A percentile compares a stretch with the other conserved stretches of the same genome.
Evolutionary conservation across 23 red algal genomes (phyloP).

Genomic region (Chondrus crispus): DNA sequence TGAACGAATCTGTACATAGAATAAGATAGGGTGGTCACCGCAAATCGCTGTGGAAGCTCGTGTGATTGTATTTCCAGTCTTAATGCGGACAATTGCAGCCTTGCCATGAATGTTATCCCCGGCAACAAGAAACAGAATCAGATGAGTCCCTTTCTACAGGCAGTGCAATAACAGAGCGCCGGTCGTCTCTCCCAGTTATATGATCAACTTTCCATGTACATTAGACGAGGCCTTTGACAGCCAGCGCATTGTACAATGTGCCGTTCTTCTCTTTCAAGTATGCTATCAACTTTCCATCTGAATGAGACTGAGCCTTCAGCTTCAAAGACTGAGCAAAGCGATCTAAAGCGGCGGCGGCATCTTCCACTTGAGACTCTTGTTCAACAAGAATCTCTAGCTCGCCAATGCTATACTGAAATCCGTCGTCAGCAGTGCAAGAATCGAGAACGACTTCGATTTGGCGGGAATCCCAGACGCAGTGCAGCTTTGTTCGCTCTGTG

Average conservation of each 20-base stretch:
- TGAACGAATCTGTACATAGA: conserved; percentile 42
- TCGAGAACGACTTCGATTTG: conserved; percentile 11
- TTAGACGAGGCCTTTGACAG: neutral
- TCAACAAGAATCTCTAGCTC: conserved; percentile 36
- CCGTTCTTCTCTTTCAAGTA: conserved; percentile 24
- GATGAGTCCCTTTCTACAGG: neutral
- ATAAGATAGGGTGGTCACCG: neutral
- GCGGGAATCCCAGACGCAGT: neutral
- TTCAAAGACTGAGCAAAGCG: neutral
- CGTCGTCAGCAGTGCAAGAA: neutral
- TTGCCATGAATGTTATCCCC: neutral
- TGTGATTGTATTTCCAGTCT: neutral
- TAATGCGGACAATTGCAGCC: neutral
- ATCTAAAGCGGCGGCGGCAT: conserved; percentile 4
- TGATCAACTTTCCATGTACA: no score
- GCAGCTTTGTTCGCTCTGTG: neutral
- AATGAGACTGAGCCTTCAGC: neutral
- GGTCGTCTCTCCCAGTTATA: no score
- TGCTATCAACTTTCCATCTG: conserved; percentile 37
- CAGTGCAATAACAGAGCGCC: neutral
- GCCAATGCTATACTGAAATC: conserved; percentile 41
- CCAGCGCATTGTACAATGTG: neutral
- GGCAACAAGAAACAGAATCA: neutral
- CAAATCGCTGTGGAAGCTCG: neutral
- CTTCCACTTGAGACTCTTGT: neutral